Percentiles rank a stretch among this genome's conserved stretches.
Evolutionary conservation across 345 rosid genomes (phyloP).

Genomic region (Luvunga scandens): DNA sequence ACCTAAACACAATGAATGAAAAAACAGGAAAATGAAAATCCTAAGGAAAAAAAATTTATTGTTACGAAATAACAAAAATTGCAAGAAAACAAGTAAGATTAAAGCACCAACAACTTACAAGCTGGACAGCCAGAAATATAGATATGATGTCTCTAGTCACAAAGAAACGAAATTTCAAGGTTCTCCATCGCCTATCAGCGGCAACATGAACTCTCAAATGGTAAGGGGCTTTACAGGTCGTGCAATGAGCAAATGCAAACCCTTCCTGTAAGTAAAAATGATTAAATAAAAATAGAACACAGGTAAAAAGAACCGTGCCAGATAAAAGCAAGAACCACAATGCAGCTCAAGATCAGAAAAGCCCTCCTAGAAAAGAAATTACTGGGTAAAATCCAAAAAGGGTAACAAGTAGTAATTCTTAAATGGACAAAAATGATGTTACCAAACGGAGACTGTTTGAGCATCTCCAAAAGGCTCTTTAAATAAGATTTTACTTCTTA

Average conservation of each 20-base stretch:
- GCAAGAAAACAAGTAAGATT: background rate
- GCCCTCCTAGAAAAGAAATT: background rate
- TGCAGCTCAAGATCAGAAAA: background rate
- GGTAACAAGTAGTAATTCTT: background rate
- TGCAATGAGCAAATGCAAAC: conserved; percentile 99
- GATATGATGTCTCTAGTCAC: conserved; percentile 93
- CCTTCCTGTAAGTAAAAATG: conserved; percentile 66
- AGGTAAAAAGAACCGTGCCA: background rate
- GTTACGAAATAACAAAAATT: background rate
- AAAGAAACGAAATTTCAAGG: conserved; percentile 94
- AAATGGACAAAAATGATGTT: background rate
- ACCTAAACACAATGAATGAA: conserved; percentile 49
- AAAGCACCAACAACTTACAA: conserved; percentile 48
- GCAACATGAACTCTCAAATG: conserved; percentile 97
- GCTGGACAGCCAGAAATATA: conserved; percentile 89
- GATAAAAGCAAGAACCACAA: background rate
- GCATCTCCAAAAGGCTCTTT: too few relatives aligned
- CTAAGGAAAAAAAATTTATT: background rate
- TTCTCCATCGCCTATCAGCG: conserved; percentile 95
- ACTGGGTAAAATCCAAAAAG: background rate
- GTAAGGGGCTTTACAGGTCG: conserved; percentile 98
- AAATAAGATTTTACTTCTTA: too few relatives aligned
- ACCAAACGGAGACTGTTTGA: background rate
- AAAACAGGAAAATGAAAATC: background rate
- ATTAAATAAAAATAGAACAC: conserved; percentile 4